These are phyloP conservation scores for Trichoderma brevicompactum DNA, from an alignment of 2,329 filamentous ascomycete genomes.

Conservation along the genomic window DNA sequence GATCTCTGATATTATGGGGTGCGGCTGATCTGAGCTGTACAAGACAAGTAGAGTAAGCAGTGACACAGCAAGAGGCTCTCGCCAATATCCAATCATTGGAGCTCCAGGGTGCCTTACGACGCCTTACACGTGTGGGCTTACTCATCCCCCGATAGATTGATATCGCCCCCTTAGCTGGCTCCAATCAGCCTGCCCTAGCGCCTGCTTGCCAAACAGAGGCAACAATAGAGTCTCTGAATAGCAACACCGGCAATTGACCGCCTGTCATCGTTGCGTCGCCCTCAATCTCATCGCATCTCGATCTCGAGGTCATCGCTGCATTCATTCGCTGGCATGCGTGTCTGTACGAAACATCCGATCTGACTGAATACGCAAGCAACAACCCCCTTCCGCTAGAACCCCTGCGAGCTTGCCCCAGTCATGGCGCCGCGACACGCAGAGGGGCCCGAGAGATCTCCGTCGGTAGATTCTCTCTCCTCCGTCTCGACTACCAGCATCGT, in stretches of 20 bases:
- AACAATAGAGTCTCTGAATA: constrained; percentile 18
- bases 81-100: too few relatives aligned
- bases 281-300: neutral
- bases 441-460: constrained; percentile 38
- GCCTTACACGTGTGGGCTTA: too few relatives aligned
- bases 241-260: constrained; percentile 14
- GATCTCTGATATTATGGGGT: too few relatives aligned
- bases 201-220: neutral
- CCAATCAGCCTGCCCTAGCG: neutral
- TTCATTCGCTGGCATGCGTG: constrained; percentile 2
- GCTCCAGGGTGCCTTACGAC: too few relatives aligned
- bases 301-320: neutral
- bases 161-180: too few relatives aligned
- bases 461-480: constrained; percentile 68
- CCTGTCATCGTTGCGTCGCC: neutral
- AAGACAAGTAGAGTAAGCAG: too few relatives aligned
- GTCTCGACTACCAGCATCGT: constrained; percentile 84
- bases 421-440: constrained; percentile 18
- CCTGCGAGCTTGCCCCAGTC: constrained; percentile 18
- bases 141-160: too few relatives aligned
- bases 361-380: constrained; percentile 5
- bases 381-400: neutral
- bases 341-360: neutral
- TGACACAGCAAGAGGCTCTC: too few relatives aligned
- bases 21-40: too few relatives aligned